Evolutionary conservation across 2,329 filamentous ascomycete species (phyloP), one percentile per base, ranked within the genome.

Genomic region (Ilyonectria destructans): DNA sequence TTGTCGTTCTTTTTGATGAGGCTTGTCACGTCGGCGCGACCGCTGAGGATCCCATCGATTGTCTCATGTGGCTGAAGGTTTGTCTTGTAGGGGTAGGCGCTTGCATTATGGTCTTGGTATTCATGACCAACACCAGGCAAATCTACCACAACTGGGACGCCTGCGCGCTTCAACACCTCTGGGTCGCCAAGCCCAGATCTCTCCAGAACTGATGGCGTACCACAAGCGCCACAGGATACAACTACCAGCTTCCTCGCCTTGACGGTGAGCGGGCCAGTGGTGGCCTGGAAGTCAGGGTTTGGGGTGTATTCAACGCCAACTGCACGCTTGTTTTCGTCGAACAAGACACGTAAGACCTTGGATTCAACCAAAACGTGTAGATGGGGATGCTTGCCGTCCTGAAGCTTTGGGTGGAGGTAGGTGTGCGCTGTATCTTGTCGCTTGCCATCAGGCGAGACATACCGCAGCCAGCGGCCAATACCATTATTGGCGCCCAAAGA

Each of bases 161-260:
- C 84, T 0, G 85, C 82, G 19, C 78, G 79, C 48, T 83, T 75
- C 2, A 91, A 82, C 6, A 89, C 72, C 2, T 85, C 80, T 1
- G 82, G 79, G 51, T 83, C 81, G n/a, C 89, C 89, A 1, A 92
- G 74, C 8, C 90, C 90, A 0, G 90, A 92, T 21, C 90, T 81
- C 75, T 92, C 89, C 0, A 92, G 84, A 1, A 92, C 82, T 0
- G 80, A 77, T 0, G 89, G 88, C 0, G 88, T 87, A 2, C 86
- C 85, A 6, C 85, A 81, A 0, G 87, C 84, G 12, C 89, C 89
- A 5, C 72, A 85, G 74, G 78, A 79, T 0, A 80, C 71, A 0
- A 81, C 70, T 0, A 81, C 78, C 0, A 78, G 69, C 48, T 76
- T 80, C 7, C 68, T 73, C 0, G 78, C 80, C 59, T 71, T 75